Evolutionary conservation across 2,329 filamentous ascomycete species (phyloP).

Genomic region (Ophiostoma perfectum): DNA sequence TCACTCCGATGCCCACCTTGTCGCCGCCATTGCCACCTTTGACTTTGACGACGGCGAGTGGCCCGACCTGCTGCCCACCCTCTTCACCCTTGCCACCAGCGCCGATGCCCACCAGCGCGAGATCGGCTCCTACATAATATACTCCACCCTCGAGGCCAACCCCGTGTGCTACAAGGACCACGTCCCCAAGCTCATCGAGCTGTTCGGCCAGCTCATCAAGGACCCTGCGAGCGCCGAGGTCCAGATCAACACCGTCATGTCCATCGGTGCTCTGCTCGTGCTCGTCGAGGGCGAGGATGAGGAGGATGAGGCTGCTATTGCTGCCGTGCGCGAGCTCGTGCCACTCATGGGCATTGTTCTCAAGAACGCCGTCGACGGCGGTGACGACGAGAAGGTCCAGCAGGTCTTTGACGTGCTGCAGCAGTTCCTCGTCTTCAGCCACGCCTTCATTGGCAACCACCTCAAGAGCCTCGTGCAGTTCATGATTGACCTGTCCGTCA

Average conservation of each 20-base stretch:
- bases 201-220: slow-evolving; percentile 82
- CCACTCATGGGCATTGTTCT: slow-evolving; percentile 86
- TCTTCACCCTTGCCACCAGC: slow-evolving; percentile 74
- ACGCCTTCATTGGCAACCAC: slow-evolving; percentile 73
- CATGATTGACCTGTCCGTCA: slow-evolving; percentile 81
- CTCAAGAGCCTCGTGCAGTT: slow-evolving; percentile 87
- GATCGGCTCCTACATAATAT: slow-evolving; percentile 89
- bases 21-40: slow-evolving; percentile 77
- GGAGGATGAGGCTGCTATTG: slow-evolving; percentile 66
- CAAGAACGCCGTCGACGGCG: slow-evolving; percentile 71
- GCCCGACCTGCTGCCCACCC: slow-evolving; percentile 70
- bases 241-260: slow-evolving; percentile 88
- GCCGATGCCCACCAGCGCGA: slow-evolving; percentile 73
- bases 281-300: slow-evolving; percentile 87
- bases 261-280: slow-evolving; percentile 80
- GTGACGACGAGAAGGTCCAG: slow-evolving; percentile 82
- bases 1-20: slow-evolving; percentile 81
- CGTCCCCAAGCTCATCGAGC: slow-evolving; percentile 68
- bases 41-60: slow-evolving; percentile 86
- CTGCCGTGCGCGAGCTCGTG: slow-evolving; percentile 71
- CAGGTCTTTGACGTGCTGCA: slow-evolving; percentile 96
- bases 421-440: slow-evolving; percentile 85
- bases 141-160: slow-evolving; percentile 82
- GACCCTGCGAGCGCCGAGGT: slow-evolving; percentile 90
- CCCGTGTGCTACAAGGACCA: slow-evolving; percentile 80